Evolutionary conservation across 1,139 yeast species (phyloP).

Genomic region (Suhomyces coccinellae): DNA sequence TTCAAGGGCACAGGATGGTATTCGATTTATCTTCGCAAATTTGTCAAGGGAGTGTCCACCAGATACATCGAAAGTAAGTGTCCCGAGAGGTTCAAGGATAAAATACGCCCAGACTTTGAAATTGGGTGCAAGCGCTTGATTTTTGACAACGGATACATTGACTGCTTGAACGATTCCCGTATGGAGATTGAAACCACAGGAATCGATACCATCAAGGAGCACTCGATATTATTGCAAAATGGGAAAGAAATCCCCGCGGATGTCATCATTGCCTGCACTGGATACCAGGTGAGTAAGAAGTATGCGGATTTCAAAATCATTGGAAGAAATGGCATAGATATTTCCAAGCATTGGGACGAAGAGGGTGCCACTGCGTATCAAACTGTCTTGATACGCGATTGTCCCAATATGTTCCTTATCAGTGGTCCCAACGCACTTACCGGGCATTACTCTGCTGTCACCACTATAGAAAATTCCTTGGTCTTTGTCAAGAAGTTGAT

Average conservation of each 20-base stretch:
- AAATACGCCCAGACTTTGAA: constrained; percentile 39
- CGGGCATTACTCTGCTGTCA: constrained; percentile 46
- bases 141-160: constrained; percentile 40
- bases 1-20: constrained; percentile 30
- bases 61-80: constrained; percentile 32
- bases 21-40: constrained; percentile 29
- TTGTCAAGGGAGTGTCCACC: constrained; percentile 22
- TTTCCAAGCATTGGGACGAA: constrained; percentile 29
- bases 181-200: constrained; percentile 27
- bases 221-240: constrained; percentile 31
- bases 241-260: constrained; percentile 38
- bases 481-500: constrained; percentile 28
- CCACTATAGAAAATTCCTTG: constrained; percentile 43
- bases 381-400: constrained; percentile 33
- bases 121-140: constrained; percentile 47
- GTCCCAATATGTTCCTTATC: constrained; percentile 39
- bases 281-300: constrained; percentile 31
- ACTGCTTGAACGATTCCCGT: constrained; percentile 34
- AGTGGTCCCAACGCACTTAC: constrained; percentile 48
- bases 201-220: constrained; percentile 30
- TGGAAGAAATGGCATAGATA: constrained; percentile 30
- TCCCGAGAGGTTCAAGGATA: constrained; percentile 37
- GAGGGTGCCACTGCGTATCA: constrained; percentile 40
- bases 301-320: constrained; percentile 21
- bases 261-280: constrained; percentile 48